These are phyloP conservation scores for Aureobasidium sp. DNA, from an alignment of 2,329 filamentous ascomycete species.

Conservation along the genomic window DNA sequence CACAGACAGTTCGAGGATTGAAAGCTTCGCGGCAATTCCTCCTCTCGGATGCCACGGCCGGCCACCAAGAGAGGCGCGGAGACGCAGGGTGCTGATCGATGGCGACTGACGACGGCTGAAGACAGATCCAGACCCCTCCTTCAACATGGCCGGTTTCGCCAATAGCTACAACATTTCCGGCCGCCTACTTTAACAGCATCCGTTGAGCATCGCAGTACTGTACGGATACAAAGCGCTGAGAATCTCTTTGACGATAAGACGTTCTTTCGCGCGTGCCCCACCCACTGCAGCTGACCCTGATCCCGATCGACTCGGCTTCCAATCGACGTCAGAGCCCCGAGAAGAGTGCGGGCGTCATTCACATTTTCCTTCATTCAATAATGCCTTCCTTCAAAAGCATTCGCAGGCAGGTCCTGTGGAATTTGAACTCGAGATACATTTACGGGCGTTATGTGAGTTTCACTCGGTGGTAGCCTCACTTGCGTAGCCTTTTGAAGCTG, in stretches of 20 bases:
- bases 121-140: constrained; percentile 5
- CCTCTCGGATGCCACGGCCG: constrained; percentile 3
- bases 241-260: background rate
- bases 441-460: constrained; percentile 62
- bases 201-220: background rate
- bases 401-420: constrained; percentile 30
- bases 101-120: background rate
- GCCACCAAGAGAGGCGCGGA: background rate
- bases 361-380: background rate
- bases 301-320: background rate
- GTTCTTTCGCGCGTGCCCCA: background rate
- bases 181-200: background rate
- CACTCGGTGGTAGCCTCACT: constrained; percentile 9
- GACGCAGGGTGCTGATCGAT: constrained; percentile 7
- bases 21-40: constrained; percentile 1
- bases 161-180: background rate
- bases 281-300: constrained; percentile 2
- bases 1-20: background rate
- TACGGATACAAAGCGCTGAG: background rate
- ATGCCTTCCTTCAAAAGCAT: constrained; percentile 37
- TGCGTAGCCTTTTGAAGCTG: background rate
- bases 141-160: background rate
- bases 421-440: constrained; percentile 63
- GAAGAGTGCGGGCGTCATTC: constrained; percentile 8
- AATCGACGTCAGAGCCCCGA: background rate